phyloP scores from a whole-genome alignment of 2,329 filamentous ascomycete genomes.

The Aspergillus intermedius region DNA sequence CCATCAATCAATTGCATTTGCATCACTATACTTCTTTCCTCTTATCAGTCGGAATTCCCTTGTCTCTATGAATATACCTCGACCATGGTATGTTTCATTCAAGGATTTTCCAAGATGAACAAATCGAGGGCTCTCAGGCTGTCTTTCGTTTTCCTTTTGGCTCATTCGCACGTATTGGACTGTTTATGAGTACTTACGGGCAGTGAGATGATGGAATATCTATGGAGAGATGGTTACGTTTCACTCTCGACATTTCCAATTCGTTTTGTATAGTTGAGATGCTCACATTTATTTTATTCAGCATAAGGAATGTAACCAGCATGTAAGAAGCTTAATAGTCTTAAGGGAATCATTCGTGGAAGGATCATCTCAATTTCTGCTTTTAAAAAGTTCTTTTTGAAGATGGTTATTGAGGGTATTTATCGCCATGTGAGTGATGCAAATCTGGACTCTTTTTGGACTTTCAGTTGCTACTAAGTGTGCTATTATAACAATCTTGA shows the following conservation, averaged over 20 bases:
- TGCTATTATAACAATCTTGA: too few relatives aligned
- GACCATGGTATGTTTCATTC: constrained; percentile 13
- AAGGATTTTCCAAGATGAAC: constrained; percentile 25
- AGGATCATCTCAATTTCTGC: too few relatives aligned
- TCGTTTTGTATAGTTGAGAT: too few relatives aligned
- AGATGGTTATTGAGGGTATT: too few relatives aligned
- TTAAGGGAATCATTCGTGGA: too few relatives aligned
- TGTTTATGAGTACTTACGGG: constrained; percentile 18
- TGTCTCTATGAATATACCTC: not conserved
- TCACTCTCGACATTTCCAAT: constrained; percentile 29
- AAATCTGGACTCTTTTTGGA: too few relatives aligned
- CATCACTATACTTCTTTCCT: not conserved
- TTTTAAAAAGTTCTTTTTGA: too few relatives aligned
- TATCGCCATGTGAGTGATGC: too few relatives aligned
- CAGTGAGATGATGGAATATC: constrained; percentile 5
- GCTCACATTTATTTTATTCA: too few relatives aligned
- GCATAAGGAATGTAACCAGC: too few relatives aligned
- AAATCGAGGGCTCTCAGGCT: constrained; percentile 31
- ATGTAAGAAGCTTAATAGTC: too few relatives aligned
- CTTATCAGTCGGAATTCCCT: not conserved
- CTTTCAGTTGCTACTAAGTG: too few relatives aligned
- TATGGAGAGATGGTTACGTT: constrained; percentile 30
- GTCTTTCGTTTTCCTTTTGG: constrained; percentile 13
- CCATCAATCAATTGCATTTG: not conserved
- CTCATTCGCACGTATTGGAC: constrained; percentile 14